These are phyloP conservation scores for Cytospora schulzeri DNA, from an alignment of 2,329 filamentous ascomycete species.

Conservation along the genomic window DNA sequence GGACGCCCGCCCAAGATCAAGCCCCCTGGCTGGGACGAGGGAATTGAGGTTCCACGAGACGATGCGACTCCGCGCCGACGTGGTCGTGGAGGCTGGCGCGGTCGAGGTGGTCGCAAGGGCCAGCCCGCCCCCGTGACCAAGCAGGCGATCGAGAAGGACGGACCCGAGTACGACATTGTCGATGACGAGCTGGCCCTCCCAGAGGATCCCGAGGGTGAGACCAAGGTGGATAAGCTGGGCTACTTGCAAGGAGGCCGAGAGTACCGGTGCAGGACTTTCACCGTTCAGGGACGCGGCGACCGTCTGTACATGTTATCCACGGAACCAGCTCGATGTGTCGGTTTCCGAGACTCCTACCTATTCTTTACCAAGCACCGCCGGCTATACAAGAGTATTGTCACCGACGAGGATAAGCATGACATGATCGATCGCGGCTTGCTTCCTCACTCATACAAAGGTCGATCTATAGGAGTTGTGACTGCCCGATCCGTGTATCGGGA, in stretches of 20 bases:
- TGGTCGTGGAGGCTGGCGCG: conserved; percentile 72
- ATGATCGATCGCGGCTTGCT: conserved; percentile 95
- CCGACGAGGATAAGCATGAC: conserved; percentile 95
- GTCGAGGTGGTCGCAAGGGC: conserved; percentile 66
- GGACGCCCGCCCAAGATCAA: conserved; percentile 85
- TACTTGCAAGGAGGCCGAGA: conserved; percentile 81
- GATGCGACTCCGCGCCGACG: conserved; percentile 62
- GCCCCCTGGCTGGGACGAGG: conserved; percentile 75
- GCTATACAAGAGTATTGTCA: conserved; percentile 97
- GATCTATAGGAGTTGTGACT: conserved; percentile 94
- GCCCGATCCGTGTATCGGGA: conserved; percentile 96
- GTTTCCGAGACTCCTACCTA: conserved; percentile 95
- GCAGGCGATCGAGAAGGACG: conserved; percentile 90
- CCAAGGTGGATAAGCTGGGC: conserved; percentile 89
- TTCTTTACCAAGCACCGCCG: conserved; percentile 98
- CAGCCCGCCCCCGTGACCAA: conserved; percentile 76
- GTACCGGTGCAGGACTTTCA: conserved; percentile 95
- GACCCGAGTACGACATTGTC: conserved; percentile 85
- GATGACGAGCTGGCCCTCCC: conserved; percentile 91
- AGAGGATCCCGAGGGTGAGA: conserved; percentile 84
- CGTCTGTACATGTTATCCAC: conserved; percentile 98
- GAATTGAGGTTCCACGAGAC: conserved; percentile 58
- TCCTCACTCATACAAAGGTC: conserved; percentile 97
- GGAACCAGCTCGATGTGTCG: conserved; percentile 92
- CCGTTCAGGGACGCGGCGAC: conserved; percentile 78